phyloP scores from a whole-genome alignment of 2,329 filamentous ascomycete species.

The Ophioceras dolichostomum region DNA sequence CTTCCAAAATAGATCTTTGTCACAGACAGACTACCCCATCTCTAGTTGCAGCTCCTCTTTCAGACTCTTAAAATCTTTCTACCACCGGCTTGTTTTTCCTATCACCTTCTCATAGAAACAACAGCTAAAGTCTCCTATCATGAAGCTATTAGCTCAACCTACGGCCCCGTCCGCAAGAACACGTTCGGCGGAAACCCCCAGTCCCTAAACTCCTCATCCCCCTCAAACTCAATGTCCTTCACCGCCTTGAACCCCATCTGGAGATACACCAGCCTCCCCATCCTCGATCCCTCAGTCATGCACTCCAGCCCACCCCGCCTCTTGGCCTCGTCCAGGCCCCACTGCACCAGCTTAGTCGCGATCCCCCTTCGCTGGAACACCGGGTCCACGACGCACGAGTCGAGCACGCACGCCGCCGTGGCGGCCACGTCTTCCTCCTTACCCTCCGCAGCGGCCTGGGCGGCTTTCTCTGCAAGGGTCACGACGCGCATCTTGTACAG shows the following conservation, averaged over 20 bases:
- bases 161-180: conserved; percentile 25
- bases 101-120: too few species aligned
- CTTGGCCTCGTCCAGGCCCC: conserved; percentile 31
- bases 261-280: conserved; percentile 34
- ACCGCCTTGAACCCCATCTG: conserved; percentile 32
- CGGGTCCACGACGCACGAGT: conserved; percentile 40
- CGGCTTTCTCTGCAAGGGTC: conserved; percentile 22
- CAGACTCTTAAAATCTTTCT: too few species aligned
- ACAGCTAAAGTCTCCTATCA: too few species aligned
- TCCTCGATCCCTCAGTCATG: conserved; percentile 31
- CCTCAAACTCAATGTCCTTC: conserved; percentile 25
- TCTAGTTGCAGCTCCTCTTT: too few species aligned
- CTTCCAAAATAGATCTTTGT: too few species aligned
- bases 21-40: too few species aligned
- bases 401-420: conserved; percentile 28
- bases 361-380: conserved; percentile 37
- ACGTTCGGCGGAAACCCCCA: conserved; percentile 27
- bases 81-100: too few species aligned
- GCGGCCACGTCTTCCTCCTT: conserved; percentile 22
- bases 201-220: conserved; percentile 28
- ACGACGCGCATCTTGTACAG: conserved; percentile 30
- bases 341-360: conserved; percentile 29
- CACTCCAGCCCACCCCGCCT: conserved; percentile 26
- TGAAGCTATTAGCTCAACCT: too few species aligned
- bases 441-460: not conserved